Evolutionary conservation across 2,329 filamentous ascomycete species (phyloP).

Genomic region (Sphaerulina musiva): DNA sequence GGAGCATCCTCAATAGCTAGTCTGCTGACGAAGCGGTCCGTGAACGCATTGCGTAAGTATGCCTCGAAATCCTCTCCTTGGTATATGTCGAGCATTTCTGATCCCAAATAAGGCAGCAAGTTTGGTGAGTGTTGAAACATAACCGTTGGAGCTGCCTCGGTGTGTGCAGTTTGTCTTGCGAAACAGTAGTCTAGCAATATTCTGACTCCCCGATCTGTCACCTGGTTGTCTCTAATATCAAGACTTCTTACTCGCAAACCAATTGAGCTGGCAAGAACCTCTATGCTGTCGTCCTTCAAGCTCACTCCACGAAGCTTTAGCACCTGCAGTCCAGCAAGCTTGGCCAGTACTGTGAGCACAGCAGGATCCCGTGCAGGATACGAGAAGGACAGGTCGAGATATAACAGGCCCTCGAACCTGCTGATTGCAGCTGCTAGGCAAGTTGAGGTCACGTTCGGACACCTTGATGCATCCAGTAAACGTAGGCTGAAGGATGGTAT

Average conservation of each 20-base stretch:
- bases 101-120: conserved; percentile 35
- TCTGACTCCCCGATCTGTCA: conserved; percentile 51
- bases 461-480: conserved; percentile 51
- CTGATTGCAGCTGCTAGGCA: conserved; percentile 48
- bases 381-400: conserved; percentile 52
- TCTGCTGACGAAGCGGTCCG: conserved; percentile 45
- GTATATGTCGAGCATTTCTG: conserved; percentile 37
- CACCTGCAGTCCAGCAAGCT: conserved; percentile 48
- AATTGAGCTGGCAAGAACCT: conserved; percentile 48
- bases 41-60: conserved; percentile 46
- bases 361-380: conserved; percentile 26
- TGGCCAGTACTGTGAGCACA: conserved; percentile 44
- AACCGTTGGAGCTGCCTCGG: not conserved
- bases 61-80: conserved; percentile 47
- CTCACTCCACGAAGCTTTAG: conserved; percentile 51
- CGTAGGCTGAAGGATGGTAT: conserved; percentile 43
- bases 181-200: conserved; percentile 50
- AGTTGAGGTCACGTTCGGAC: conserved; percentile 52
- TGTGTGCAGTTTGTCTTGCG: not conserved
- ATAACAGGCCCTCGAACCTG: conserved; percentile 50
- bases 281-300: conserved; percentile 48
- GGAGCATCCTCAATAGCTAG: conserved; percentile 52
- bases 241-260: conserved; percentile 49
- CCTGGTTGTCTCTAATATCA: conserved; percentile 51
- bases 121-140: conserved; percentile 23